Conservation (phyloP, 2,329 filamentous ascomycete species). For the Curvularia verruculosa region DNA sequence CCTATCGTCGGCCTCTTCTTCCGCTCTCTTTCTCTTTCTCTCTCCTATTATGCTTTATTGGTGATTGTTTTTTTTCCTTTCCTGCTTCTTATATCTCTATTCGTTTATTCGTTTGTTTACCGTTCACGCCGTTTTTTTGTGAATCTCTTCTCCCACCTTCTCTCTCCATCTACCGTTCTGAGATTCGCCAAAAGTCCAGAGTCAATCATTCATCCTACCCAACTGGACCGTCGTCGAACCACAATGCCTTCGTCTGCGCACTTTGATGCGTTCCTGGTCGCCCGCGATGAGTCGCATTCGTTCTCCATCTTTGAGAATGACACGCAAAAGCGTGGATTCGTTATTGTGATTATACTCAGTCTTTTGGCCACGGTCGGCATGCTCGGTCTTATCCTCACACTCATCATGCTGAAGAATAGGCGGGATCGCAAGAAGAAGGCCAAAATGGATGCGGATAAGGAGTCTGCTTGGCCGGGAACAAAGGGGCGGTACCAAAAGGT, state of each 20-base stretch:
- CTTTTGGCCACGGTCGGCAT: constrained; percentile 10
- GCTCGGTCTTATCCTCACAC: constrained; percentile 7
- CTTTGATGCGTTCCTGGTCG: background rate
- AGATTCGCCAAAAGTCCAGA: background rate
- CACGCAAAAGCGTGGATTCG: constrained; percentile 5
- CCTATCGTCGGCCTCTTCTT: background rate
- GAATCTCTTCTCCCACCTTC: background rate
- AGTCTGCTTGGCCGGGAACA: background rate
- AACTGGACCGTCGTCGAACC: background rate
- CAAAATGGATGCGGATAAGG: constrained; percentile 6
- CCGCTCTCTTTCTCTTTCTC: background rate
- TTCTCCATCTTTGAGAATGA: constrained; percentile 8
- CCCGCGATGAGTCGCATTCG: background rate
- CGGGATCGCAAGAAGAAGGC: constrained; percentile 5
- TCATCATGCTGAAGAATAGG: constrained; percentile 9
- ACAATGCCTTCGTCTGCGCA: background rate
- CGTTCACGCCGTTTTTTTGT: background rate
- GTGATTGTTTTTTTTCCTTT: background rate
- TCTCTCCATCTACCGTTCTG: background rate
- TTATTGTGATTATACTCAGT: constrained; percentile 11
- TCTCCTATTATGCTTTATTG: background rate
- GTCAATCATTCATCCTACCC: background rate
- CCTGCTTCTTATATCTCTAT: background rate
- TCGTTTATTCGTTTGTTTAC: background rate
- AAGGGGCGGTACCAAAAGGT: constrained; percentile 6